phyloP scores from a whole-genome alignment of 2,329 filamentous ascomycete genomes.

The Sarocladium strictum region DNA sequence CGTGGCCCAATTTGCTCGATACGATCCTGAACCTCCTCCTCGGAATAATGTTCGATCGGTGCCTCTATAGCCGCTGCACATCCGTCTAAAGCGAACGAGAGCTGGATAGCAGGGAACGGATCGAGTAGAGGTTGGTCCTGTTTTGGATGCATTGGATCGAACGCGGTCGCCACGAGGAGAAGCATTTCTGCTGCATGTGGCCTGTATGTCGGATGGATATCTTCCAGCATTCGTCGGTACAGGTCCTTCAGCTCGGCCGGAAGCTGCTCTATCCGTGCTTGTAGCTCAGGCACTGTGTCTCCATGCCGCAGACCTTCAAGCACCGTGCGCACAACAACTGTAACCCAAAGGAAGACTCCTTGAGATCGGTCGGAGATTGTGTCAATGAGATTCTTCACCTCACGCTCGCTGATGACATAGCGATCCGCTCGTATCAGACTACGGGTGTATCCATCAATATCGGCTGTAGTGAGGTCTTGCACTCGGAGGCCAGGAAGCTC shows the following conservation, averaged over 20 bases:
- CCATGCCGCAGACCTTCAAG: slow-evolving; percentile 9
- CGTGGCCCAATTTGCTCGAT: not conserved
- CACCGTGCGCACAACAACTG: slow-evolving; percentile 7
- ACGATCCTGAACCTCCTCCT: not conserved
- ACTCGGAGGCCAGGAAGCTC: not conserved
- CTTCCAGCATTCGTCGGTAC: slow-evolving; percentile 10
- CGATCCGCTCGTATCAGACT: not conserved
- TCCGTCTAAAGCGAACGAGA: not conserved
- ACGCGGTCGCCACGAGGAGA: not conserved
- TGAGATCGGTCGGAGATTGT: not conserved
- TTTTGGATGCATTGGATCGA: not conserved
- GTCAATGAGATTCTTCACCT: not conserved
- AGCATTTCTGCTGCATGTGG: slow-evolving; percentile 10
- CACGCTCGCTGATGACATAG: slow-evolving; percentile 1
- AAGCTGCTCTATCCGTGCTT: not conserved
- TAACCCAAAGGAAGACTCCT: slow-evolving; percentile 13
- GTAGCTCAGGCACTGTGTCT: slow-evolving; percentile 3
- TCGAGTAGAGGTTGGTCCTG: not conserved
- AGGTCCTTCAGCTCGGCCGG: slow-evolving; percentile 9
- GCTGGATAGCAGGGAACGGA: not conserved
- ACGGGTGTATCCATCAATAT: not conserved
- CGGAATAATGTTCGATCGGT: not conserved
- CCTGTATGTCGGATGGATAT: slow-evolving; percentile 8
- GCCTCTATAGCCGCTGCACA: not conserved
- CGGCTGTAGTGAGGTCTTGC: not conserved